A percentile compares a stretch with the other conserved stretches of the same genome.
phyloP scores from a whole-genome alignment of 176 grass and related monocot species.

The Bonia amplexicaulis region DNA sequence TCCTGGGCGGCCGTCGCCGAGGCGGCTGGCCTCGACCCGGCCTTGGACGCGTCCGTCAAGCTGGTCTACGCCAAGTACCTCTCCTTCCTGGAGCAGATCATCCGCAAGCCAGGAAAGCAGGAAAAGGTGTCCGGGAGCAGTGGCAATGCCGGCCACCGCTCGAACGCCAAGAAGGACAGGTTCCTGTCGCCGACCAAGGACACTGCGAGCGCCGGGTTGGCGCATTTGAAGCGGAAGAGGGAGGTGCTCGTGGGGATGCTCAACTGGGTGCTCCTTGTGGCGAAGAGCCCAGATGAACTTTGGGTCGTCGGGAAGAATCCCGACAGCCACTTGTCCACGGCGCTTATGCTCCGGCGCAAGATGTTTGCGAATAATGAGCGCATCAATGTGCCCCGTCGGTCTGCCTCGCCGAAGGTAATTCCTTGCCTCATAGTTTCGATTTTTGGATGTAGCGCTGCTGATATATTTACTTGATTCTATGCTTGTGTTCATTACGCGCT shows the following conservation, averaged over 20 bases:
- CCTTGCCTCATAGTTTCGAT: neutral
- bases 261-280: slow-evolving; percentile 30
- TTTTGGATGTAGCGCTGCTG: neutral
- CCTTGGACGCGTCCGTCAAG: slow-evolving; percentile 3
- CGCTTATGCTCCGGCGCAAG: neutral
- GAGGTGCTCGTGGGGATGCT: slow-evolving; percentile 16
- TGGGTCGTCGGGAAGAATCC: neutral
- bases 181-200: neutral
- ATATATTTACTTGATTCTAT: slow-evolving; percentile 3
- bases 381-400: neutral
- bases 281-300: slow-evolving; percentile 24
- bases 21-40: slow-evolving; percentile 25
- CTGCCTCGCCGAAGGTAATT: slow-evolving; percentile 17
- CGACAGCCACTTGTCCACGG: neutral
- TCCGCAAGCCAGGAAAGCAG: neutral
- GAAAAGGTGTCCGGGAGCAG: neutral
- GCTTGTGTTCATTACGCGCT: neutral
- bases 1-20: slow-evolving; percentile 32
- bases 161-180: slow-evolving; percentile 12
- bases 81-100: slow-evolving; percentile 10
- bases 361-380: slow-evolving; percentile 22
- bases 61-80: slow-evolving; percentile 42
- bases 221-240: slow-evolving; percentile 41
- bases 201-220: neutral
- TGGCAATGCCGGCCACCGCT: neutral